phyloP scores from a whole-genome alignment of 495 filamentous ascomycete species.

The Aspergillus diversus region DNA sequence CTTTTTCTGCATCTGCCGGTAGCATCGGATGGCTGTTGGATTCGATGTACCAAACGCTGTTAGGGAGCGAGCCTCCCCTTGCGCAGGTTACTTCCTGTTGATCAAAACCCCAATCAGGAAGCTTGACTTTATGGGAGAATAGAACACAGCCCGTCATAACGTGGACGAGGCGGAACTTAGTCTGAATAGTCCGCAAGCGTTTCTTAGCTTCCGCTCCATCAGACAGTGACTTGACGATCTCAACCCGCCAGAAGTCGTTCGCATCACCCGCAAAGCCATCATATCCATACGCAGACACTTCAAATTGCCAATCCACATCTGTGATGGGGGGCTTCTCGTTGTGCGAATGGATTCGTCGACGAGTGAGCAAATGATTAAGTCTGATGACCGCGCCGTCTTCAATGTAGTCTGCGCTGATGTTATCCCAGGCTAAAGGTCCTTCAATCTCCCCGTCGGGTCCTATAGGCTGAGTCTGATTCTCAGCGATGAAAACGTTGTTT shows the following conservation, averaged over 20 bases:
- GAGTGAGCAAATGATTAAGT: constrained; percentile 80
- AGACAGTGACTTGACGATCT: constrained; percentile 91
- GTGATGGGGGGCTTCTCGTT: constrained; percentile 96
- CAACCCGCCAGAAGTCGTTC: constrained; percentile 92
- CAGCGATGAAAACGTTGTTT: constrained; percentile 91
- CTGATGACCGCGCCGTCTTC: constrained; percentile 79
- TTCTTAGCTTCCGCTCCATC: constrained; percentile 79
- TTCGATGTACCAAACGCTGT: constrained; percentile 97
- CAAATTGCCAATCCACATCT: constrained; percentile 97
- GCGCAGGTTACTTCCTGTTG: constrained; percentile 99
- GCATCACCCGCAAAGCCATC: constrained; percentile 96
- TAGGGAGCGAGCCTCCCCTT: constrained; percentile 87
- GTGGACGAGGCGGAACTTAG: constrained; percentile 93
- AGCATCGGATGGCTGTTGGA: constrained; percentile 81
- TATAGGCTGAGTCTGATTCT: constrained; percentile 93
- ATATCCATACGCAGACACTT: constrained; percentile 96
- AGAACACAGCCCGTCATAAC: constrained; percentile 96
- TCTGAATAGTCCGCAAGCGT: constrained; percentile 89
- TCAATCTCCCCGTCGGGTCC: constrained; percentile 76
- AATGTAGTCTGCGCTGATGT: constrained; percentile 66
- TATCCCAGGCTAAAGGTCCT: constrained; percentile 84
- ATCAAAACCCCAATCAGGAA: constrained; percentile 95
- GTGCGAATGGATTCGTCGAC: constrained; percentile 92
- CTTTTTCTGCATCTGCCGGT: constrained; percentile 76
- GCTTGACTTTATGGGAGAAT: constrained; percentile 98